Base-by-base conservation (phyloP, 164 flowering plant species). In the Malania oleifera region DNA sequence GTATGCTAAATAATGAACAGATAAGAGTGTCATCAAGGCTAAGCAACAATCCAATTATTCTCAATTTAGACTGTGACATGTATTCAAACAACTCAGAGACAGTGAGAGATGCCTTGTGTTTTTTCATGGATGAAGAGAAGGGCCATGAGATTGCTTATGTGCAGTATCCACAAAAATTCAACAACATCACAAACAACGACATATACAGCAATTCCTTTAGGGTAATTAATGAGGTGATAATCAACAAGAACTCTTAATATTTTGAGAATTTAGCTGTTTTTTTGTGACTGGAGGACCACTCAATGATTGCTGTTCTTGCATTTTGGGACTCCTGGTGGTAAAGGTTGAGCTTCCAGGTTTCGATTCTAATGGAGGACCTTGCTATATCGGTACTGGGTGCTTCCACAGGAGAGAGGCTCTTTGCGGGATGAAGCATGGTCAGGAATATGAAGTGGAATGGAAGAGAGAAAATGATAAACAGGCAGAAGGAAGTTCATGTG, bases 41-140 rank as follows among this genome's bases (percentile, higher is more conserved):
- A 31, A 84, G 79, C 69, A 77, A 80, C 66, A 87, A 76, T 1
- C 60, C 70, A 0, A 69, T 89, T 17, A 81, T 86, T 34, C 82
- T 86, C 9, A 84, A 78, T 53, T 63, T 86, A 24, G 96, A 89
- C 68, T 86, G 96, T 52, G 96, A 89, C 66, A 89, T 89, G 96
- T 82, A 84, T 64, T 71, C 91, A 1, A 86, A 82, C 64, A 64
- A 75, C 57, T 61, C 89, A 13, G 62, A 71, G 11, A 28, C 91
- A 11, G 35, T 84, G 25, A 65, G 73, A 41, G 86, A 84, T 44
- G 81, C 81, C 9, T 66, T 89, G 14, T 89, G 95, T 64, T 84
- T 84, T 61, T 79, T 89, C 71, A 69, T 84, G 85, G 91, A 89
- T 62, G 95, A 83, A 65, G 62, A 68, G 40, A 70, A 65, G 43